Percentiles rank a stretch among this genome's conserved stretches.
phyloP scores from a whole-genome alignment of 768 basidiomycete species.

The Collybia nuda region DNA sequence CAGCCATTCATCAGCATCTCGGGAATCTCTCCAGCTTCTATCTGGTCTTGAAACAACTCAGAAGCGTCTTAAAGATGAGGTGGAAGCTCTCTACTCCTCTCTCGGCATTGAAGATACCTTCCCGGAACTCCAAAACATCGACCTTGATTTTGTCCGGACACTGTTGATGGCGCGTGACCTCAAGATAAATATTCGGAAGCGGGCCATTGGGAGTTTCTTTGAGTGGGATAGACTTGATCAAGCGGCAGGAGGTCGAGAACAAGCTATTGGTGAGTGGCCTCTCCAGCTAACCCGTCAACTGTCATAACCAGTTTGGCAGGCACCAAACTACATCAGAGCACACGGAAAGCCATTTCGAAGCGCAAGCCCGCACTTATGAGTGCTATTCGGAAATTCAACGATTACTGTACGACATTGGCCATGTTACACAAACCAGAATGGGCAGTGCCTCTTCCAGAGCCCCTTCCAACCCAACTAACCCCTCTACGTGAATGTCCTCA shows the following conservation, averaged over 20 bases:
- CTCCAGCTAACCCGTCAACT: neutral
- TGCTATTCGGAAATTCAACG: slow-evolving; percentile 26
- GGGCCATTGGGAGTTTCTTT: slow-evolving; percentile 31
- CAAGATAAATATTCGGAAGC: slow-evolving; percentile 37
- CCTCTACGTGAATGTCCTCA: slow-evolving; percentile 18
- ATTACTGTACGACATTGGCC: slow-evolving; percentile 19
- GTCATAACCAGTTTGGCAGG: slow-evolving; percentile 7
- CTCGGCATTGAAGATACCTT: slow-evolving; percentile 30
- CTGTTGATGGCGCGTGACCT: slow-evolving; percentile 34
- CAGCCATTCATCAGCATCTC: neutral
- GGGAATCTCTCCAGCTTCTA: slow-evolving; percentile 12
- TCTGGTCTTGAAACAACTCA: slow-evolving; percentile 18
- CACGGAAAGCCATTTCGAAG: slow-evolving; percentile 23
- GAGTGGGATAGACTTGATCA: slow-evolving; percentile 33
- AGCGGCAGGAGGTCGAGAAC: slow-evolving; percentile 1
- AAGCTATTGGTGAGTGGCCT: neutral
- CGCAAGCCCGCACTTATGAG: slow-evolving; percentile 20
- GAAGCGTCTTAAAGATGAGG: slow-evolving; percentile 15
- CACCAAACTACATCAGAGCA: slow-evolving; percentile 29
- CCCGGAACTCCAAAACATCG: slow-evolving; percentile 28
- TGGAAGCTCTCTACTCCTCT: slow-evolving; percentile 30
- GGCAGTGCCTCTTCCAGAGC: slow-evolving; percentile 27
- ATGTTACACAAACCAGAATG: slow-evolving; percentile 16
- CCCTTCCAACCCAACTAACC: slow-evolving; percentile 25
- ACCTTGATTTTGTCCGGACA: slow-evolving; percentile 24